Evolutionary conservation across 192 early-diverging fungal genomes (phyloP).

Genomic region (Rhizophagus clarus): DNA sequence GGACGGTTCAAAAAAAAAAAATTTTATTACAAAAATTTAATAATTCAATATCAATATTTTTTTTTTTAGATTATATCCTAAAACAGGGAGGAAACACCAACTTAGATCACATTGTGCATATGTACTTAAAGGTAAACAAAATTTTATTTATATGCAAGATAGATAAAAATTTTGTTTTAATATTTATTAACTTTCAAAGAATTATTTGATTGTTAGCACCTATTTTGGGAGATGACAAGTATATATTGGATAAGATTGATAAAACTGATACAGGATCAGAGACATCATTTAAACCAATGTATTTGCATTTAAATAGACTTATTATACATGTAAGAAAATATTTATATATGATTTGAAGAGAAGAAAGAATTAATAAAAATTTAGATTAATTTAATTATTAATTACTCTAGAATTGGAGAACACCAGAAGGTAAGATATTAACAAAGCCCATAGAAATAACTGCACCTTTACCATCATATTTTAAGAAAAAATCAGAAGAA

Average conservation of each 20-base stretch:
- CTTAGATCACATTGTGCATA: neutral
- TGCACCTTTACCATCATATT: neutral
- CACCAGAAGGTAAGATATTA: neutral
- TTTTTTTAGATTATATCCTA: neutral
- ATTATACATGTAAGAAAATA: neutral
- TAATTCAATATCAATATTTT: too few species aligned
- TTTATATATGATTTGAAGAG: too few species aligned
- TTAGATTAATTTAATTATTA: too few species aligned
- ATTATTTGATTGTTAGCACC: slow-evolving; percentile 5
- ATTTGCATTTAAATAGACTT: slow-evolving; percentile 11
- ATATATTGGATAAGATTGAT: neutral
- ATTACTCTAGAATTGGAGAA: neutral
- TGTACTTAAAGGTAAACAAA: slow-evolving; percentile 7
- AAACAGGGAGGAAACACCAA: slow-evolving; percentile 11
- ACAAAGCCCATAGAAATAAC: neutral
- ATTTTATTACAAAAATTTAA: too few species aligned
- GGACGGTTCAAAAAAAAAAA: too few species aligned
- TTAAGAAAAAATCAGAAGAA: neutral
- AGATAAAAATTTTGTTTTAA: too few species aligned
- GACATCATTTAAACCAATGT: neutral
- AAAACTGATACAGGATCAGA: neutral
- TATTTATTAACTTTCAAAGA: too few species aligned
- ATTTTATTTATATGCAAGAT: neutral
- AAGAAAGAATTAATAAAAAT: too few species aligned
- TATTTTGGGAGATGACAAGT: slow-evolving; percentile 11